These are phyloP conservation scores for Thermothelomyces thermophilus DNA, from an alignment of 2,329 filamentous ascomycete genomes.

Conservation along the genomic window DNA sequence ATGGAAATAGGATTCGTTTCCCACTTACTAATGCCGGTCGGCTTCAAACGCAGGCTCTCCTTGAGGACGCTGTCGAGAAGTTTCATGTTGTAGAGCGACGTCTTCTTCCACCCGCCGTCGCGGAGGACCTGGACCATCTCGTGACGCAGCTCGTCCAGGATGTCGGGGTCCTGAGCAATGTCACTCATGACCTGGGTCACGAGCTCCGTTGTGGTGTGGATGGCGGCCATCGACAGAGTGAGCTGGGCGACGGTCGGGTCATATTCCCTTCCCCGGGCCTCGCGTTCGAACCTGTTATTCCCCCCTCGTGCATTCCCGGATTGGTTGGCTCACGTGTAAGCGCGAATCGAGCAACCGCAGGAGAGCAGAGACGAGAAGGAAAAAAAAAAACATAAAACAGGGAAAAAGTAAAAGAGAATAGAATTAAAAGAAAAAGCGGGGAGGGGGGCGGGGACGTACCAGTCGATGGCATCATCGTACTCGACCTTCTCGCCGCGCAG, in stretches of 20 bases:
- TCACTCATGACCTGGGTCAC: background rate
- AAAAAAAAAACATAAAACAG: no score
- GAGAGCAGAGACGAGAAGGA: background rate
- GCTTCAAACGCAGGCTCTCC: background rate
- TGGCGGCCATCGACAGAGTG: background rate
- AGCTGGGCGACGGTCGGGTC: background rate
- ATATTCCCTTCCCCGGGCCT: background rate
- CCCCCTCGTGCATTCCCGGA: no score
- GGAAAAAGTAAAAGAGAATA: no score
- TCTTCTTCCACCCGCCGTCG: background rate
- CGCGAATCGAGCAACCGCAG: background rate
- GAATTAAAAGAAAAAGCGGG: no score
- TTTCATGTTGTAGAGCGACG: conserved; percentile 2
- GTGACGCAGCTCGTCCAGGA: background rate
- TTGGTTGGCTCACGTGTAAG: background rate
- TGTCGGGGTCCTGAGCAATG: background rate
- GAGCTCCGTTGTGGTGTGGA: conserved; percentile 1
- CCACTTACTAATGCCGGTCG: background rate
- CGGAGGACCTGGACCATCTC: background rate
- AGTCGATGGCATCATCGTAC: background rate
- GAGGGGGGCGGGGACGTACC: no score
- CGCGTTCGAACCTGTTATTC: background rate
- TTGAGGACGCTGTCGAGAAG: conserved; percentile 2
- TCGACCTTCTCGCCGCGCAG: background rate
- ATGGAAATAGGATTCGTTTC: no score